Percentiles rank a stretch among this genome's conserved stretches.
phyloP scores from a whole-genome alignment of 139 green algal genomes.

The Pseudopediastrum boryanum region DNA sequence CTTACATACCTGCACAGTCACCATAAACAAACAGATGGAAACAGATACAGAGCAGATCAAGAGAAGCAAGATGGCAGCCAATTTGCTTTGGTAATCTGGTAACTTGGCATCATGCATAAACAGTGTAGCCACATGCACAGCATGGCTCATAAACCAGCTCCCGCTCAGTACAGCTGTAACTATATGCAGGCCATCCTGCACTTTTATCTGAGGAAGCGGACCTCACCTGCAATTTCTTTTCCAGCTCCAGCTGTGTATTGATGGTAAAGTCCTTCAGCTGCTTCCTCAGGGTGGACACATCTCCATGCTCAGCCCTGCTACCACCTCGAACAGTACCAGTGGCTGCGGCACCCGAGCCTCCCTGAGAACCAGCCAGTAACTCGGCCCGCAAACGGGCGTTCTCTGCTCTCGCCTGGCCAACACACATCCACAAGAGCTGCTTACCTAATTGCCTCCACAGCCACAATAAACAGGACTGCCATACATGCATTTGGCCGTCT shows the following conservation, averaged over 20 bases:
- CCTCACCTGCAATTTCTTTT: slow-evolving; percentile 30
- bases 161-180: background rate
- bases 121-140: background rate
- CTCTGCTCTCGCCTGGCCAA: too few species aligned
- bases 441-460: too few species aligned
- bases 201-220: too few species aligned
- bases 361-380: too few species aligned
- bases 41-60: background rate
- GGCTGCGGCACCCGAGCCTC: background rate
- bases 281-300: slow-evolving; percentile 24
- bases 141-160: background rate
- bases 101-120: too few species aligned
- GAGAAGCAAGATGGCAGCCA: background rate
- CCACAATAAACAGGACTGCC: too few species aligned
- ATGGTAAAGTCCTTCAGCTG: slow-evolving; percentile 36
- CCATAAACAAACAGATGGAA: too few species aligned
- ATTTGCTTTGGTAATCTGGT: too few species aligned
- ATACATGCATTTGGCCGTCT: too few species aligned
- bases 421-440: too few species aligned
- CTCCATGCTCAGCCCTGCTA: slow-evolving; percentile 1
- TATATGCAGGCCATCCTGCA: background rate
- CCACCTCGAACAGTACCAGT: slow-evolving; percentile 3
- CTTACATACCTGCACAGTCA: too few species aligned
- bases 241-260: slow-evolving; percentile 46
- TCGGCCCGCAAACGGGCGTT: too few species aligned